Base-by-base conservation (phyloP, 164 flowering plant species). In the Tetracentron sinense region DNA sequence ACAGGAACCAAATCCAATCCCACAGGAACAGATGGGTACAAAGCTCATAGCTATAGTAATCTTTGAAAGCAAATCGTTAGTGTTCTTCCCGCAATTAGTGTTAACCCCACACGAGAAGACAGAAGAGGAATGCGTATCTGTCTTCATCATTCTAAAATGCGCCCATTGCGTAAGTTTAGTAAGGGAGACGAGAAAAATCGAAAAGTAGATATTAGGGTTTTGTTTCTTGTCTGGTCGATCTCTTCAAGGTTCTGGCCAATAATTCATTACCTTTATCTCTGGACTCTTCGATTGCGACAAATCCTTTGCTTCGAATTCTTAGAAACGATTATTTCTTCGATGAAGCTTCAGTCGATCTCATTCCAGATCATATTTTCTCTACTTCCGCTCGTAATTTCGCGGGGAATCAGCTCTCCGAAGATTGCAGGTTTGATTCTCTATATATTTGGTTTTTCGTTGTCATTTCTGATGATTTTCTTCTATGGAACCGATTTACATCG, bases 211-310 rank as follows among this genome's bases (percentile, higher is more conserved):
- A 83, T 8, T 10, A 38, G 14, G 44, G 14, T 38, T 10, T 38
- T 38, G 44, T 46, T 6, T 1, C 4, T 46, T 16, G 49, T 48
- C 25, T 11, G 19, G 28, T 21, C 55, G 64, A 50, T 49, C 15
- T 21, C n/a, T 61, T 49, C 64, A 48, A 60, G 19, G 63, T 48
- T 6, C 16, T n/a, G 26, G 6, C 51, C 1, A 31, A 61, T 29
- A n/a, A 28, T 29, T 48, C 42, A 22, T 35, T 52, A 51, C 35
- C 49, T 62, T 15, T 6, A 31, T 20, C 20, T 5, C 19, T 35
- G 56, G 47, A 35, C n/a, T 42, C 56, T 50, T 62, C 65, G 57
- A 62, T 62, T 25, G 20, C 49, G 65, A 62, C 65, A 49, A 51
- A 35, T 51, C 22, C 17, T 21, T 19, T 44, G 33, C 56, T 51